Evolutionary conservation across 1,139 yeast genomes (phyloP), one percentile per base, ranked within the genome.

Genomic region (Yamadazyma atlantica): DNA sequence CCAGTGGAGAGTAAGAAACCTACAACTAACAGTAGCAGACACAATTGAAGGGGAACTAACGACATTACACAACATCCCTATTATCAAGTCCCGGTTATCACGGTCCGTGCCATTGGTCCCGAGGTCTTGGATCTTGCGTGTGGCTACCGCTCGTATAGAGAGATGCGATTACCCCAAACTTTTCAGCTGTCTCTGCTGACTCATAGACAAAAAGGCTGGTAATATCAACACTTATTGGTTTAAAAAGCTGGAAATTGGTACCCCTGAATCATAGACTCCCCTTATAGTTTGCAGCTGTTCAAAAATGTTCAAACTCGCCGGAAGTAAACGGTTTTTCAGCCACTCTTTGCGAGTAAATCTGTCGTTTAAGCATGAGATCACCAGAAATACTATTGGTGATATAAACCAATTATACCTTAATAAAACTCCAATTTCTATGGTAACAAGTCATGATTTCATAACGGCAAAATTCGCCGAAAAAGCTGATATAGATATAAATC

Each of bases 371-470:
- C 53, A 48, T 34, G 42, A 33, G 12, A 36, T 36, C 2, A 23
- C 44, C 6, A 36, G 64, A 28, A 59, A 51, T 32, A 71, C 79
- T 1, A 43, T 76, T 10, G 39, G 50, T 1, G 79, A 77, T 41
- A 64, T 85, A 17, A 57, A 61, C 14, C 59, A 64, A 24, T 51
- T 70, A 19, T 75, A 78, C 55, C 44, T 49, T 3, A 35, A 55
- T 1, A 63, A 67, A 3, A 62, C 58, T n/a, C 87, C 88, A 9
- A 78, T 90, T 17, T 64, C 90, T 0, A 79, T 85, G 61, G 66
- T 89, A 16, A 92, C 98, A 0, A 95, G 96, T 1, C 89, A 90
- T 58, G 98, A 92, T 55, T 85, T 71, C 54, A 79, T 90, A 22
- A 82, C 96, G 0, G 92, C 82, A 0, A 66, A 69, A 25, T 69